phyloP scores from a whole-genome alignment of 768 basidiomycete genomes.

The Daedaleopsis sinensis region DNA sequence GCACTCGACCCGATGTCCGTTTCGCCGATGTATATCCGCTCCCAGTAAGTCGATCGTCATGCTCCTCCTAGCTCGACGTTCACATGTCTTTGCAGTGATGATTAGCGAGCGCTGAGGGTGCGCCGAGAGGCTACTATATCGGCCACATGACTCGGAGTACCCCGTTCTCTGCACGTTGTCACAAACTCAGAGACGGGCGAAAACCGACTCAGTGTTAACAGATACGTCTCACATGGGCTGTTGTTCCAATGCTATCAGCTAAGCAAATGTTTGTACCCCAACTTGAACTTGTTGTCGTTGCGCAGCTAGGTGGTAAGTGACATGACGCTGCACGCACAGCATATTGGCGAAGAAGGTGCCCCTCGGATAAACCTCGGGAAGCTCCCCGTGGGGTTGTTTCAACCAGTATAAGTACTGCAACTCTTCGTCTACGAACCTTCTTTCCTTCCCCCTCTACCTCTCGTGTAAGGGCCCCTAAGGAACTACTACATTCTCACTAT shows the following conservation, averaged over 20 bases:
- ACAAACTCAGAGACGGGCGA: not conserved
- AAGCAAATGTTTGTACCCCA: too few relatives aligned
- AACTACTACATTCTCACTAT: conserved; percentile 35
- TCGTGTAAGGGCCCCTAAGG: not conserved
- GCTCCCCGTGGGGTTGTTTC: not conserved
- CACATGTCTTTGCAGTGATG: not conserved
- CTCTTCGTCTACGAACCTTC: not conserved
- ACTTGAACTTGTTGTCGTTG: too few relatives aligned
- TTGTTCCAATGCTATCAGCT: too few relatives aligned
- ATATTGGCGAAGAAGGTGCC: conserved; percentile 14
- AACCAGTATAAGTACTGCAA: conserved; percentile 5
- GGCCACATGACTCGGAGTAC: too few relatives aligned
- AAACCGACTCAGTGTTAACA: conserved; percentile 2
- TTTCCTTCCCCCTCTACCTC: not conserved
- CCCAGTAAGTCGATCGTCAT: not conserved
- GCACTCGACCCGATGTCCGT: not conserved
- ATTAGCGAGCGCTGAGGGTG: not conserved
- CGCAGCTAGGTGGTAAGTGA: too few relatives aligned
- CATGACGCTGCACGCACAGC: too few relatives aligned
- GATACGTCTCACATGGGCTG: too few relatives aligned
- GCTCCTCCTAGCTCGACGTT: not conserved
- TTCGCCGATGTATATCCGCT: not conserved
- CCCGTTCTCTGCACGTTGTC: not conserved
- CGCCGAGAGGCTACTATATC: not conserved
- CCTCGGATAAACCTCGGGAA: conserved; percentile 15